Conservation (phyloP, 305 asterid species). For the Fraxinus latifolia region DNA sequence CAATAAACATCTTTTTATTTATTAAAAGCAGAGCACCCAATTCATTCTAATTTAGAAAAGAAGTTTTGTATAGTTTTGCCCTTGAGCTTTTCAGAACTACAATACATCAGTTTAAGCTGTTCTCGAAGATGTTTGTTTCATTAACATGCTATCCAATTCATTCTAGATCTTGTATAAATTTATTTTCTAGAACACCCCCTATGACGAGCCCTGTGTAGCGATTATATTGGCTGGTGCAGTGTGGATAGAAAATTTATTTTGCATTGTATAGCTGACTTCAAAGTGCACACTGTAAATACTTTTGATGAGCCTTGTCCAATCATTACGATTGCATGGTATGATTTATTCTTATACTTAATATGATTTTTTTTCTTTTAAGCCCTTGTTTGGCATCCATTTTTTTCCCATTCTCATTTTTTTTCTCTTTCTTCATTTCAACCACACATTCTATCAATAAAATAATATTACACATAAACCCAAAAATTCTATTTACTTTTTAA, state of each 20-base stretch:
- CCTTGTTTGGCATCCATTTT: too few species aligned
- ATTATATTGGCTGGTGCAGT: not conserved
- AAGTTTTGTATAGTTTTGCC: not conserved
- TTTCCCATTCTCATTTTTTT: too few species aligned
- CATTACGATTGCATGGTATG: not conserved
- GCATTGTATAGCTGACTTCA: constrained; percentile 1
- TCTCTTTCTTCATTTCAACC: too few species aligned
- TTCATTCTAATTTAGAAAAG: not conserved
- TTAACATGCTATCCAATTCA: not conserved
- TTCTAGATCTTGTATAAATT: not conserved
- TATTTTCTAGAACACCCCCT: not conserved
- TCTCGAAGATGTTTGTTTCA: not conserved
- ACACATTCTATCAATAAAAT: too few species aligned
- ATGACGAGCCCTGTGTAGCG: not conserved
- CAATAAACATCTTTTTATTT: not conserved
- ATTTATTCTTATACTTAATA: not conserved
- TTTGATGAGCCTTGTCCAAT: not conserved
- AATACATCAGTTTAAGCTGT: not conserved
- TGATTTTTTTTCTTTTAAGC: not conserved
- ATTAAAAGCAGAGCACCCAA: not conserved
- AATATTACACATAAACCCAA: too few species aligned
- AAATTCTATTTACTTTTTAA: too few species aligned
- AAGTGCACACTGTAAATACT: not conserved
- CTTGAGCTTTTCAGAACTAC: not conserved
- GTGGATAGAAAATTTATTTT: not conserved